Base-by-base conservation (phyloP, 441 rosid species). In the Lagerstroemia fauriei region DNA sequence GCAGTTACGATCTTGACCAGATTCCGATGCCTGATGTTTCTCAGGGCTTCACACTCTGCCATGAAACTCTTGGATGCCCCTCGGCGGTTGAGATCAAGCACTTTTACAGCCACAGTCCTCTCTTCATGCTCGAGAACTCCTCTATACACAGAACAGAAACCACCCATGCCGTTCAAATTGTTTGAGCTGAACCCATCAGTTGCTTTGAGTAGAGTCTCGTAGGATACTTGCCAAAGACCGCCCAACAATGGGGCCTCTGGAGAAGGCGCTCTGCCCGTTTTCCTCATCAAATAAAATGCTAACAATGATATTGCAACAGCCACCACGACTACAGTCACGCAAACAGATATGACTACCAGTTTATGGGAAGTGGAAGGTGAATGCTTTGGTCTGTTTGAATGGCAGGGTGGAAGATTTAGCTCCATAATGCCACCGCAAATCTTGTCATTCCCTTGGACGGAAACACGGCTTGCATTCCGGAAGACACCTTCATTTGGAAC, bases 141-240 rank as follows among this genome's bases (percentile, higher is more conserved):
- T 82, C 74, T 84, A 73, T 86, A 90, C 8, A 91, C 90, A 1
- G 89, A 90, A 7, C 92, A 92, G 66, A 89, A 89, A 78, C 92
- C 81, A n/a, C 95, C 93, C 4, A 50, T 69, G 47, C 93, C 94
- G 8, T 90, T 85, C 80, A 88, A 82, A 83, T 90, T 88, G 70
- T 27, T 81, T 29, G 78, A 48, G 38, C 25, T 59, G 68, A 91
- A 92, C 80, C 81, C 80, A 17, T 22, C 78, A 0, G 93, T 89
- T 71, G 87, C 92, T 59, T 77, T 80, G 34, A 84, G 86, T 9
- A 92, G 88, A 61, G 89, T 90, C 63, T 80, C 83, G 20, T 86
- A 91, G 25, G 93, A 82, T 78, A 91, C 80, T 20, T 76, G 77
- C 57, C 75, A 87, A 88, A 32, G 89, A 69, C 32, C 34, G 38